Conservation (phyloP, 179 eudicot species). For the Nepenthes alata region DNA sequence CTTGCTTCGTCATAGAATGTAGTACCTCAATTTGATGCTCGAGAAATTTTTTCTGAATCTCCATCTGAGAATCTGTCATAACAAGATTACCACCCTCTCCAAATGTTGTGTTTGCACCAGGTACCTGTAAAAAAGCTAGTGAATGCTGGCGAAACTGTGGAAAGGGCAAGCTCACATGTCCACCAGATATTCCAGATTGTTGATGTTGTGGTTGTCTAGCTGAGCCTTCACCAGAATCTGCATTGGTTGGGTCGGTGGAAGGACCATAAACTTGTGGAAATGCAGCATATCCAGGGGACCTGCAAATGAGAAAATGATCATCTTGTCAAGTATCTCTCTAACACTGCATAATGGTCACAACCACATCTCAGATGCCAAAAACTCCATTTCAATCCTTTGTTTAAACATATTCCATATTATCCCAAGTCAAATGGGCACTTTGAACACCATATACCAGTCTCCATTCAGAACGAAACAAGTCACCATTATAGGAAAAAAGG, state of each 20-base stretch:
- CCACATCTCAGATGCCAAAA: background rate
- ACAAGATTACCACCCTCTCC: constrained; percentile 17
- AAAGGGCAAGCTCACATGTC: constrained; percentile 22
- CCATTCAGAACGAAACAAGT: too few species aligned
- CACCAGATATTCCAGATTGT: constrained; percentile 22
- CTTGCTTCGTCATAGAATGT: background rate
- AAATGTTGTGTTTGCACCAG: constrained; percentile 20
- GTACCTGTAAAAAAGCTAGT: constrained; percentile 24
- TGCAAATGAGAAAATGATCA: constrained; percentile 13
- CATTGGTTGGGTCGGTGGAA: constrained; percentile 17
- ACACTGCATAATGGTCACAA: too few species aligned
- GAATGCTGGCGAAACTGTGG: constrained; percentile 31
- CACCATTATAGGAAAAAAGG: too few species aligned
- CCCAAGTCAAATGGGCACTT: too few species aligned
- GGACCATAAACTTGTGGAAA: constrained; percentile 32
- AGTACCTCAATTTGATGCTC: constrained; percentile 76
- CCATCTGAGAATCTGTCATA: constrained; percentile 27
- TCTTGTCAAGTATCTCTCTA: background rate
- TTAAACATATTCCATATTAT: too few species aligned
- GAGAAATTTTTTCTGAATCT: constrained; percentile 37
- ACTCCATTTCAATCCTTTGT: background rate
- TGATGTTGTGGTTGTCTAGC: constrained; percentile 31
- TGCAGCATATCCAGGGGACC: constrained; percentile 67
- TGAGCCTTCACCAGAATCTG: constrained; percentile 20
- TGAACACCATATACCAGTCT: too few species aligned